Base-by-base conservation (phyloP, 495 filamentous ascomycete species). In the Lophiostoma macrostomum region DNA sequence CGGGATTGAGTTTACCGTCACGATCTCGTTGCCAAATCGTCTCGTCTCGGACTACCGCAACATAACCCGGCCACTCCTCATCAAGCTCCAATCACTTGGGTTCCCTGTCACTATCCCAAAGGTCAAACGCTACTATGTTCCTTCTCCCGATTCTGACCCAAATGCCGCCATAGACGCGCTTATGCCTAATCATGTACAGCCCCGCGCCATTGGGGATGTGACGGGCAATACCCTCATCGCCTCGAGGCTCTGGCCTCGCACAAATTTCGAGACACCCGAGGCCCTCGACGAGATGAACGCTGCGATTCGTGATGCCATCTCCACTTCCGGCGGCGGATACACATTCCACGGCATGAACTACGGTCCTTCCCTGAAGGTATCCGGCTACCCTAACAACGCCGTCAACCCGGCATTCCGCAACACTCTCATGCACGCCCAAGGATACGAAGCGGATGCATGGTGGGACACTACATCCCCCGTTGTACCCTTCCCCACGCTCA, bases 281-380 rank as follows among this genome's bases (percentile, higher is more conserved):
- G 20, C 46, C 18, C 38, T 61, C 13, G 29, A 35, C 11, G 8
- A 5, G 2, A 41, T 46, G 24, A 25, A 30, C 44, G 6, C 12
- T 6, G 52, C 46, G 1, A 55, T 61, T 52, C 58, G 58, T 12
- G 1, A 19, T n/a, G n/a, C n/a, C n/a, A n/a, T n/a, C 30, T 41
- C 51, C 12, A 43, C 56, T 13, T 37, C 44, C 44, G 37, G 11
- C 1, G 58, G 58, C 23, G 39, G 39, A 7, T 53, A 54, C 40
- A 50, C 45, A 23, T 56, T 61, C 38, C 58, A 61, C 37, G 58
- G 58, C 27, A 56, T 56, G 11, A 56, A 61, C 40, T 32, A 61
- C 46, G 18, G 25, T 6, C 58, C 58, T 1, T 45, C 51, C 5
- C 38, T 46, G 16, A 11, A 19, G 1, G 37, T 24, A 1, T 7